These are phyloP conservation scores for Taxawa tesnikishii DNA, from an alignment of 2,329 filamentous ascomycete species.

Conservation along the genomic window DNA sequence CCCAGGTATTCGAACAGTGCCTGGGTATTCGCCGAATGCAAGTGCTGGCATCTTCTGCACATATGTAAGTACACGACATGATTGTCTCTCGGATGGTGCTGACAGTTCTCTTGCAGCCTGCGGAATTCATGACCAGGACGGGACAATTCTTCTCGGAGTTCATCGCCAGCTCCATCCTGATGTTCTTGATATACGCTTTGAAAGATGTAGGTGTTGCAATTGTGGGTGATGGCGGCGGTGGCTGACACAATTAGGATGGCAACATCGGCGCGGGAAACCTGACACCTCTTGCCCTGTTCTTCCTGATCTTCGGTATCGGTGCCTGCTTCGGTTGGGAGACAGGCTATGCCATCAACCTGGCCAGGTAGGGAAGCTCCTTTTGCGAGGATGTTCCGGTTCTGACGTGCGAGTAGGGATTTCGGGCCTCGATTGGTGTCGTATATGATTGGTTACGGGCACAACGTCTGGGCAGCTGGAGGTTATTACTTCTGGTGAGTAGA, in stretches of 20 bases:
- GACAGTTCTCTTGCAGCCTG: too few relatives aligned
- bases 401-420: conserved; percentile 49
- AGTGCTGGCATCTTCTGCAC: conserved; percentile 64
- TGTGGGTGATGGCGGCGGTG: neutral
- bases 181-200: conserved; percentile 61
- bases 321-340: conserved; percentile 67
- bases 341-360: conserved; percentile 57
- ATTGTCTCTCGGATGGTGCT: too few relatives aligned
- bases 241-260: conserved; percentile 16
- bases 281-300: conserved; percentile 52
- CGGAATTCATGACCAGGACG: conserved; percentile 51
- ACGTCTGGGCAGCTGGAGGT: conserved; percentile 54
- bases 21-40: conserved; percentile 38
- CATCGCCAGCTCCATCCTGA: conserved; percentile 52
- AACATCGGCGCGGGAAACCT: conserved; percentile 46
- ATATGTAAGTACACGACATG: too few relatives aligned
- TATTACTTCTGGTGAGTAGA: conserved; percentile 61
- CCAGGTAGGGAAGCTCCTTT: neutral
- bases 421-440: conserved; percentile 55
- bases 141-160: conserved; percentile 64
- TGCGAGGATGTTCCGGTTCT: neutral
- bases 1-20: conserved; percentile 45
- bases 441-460: conserved; percentile 53
- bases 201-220: conserved; percentile 32
- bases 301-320: conserved; percentile 61